A percentile compares a stretch with the other conserved stretches of the same genome.
Conservation (phyloP, 192 early-diverging fungal species). For the Coemansia sp. region DNA sequence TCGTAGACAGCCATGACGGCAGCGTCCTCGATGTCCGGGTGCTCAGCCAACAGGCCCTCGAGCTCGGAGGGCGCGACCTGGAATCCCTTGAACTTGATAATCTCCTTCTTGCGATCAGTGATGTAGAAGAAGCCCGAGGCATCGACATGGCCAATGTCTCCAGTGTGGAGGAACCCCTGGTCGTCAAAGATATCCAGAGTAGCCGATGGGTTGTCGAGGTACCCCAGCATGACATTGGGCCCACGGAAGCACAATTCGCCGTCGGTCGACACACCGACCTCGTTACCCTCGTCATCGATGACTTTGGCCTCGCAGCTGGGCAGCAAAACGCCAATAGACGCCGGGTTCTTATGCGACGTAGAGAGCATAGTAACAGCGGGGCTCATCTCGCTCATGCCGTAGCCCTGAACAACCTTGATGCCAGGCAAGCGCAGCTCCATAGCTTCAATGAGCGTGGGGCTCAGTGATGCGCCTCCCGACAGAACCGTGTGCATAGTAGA, state of each 20-base stretch:
- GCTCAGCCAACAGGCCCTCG: conserved; percentile 69
- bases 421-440: conserved; percentile 50
- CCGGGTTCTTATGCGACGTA: conserved; percentile 30
- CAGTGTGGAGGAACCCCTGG: conserved; percentile 80
- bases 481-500: conserved; percentile 62
- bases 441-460: conserved; percentile 59
- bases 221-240: conserved; percentile 85
- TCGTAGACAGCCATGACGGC: conserved; percentile 69
- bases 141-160: conserved; percentile 75
- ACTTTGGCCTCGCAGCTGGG: conserved; percentile 73
- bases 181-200: conserved; percentile 68
- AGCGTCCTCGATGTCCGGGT: conserved; percentile 68
- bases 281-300: conserved; percentile 67
- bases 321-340: conserved; percentile 69
- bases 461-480: conserved; percentile 79
- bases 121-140: conserved; percentile 63
- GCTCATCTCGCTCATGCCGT: conserved; percentile 69
- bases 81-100: conserved; percentile 86
- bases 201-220: conserved; percentile 75
- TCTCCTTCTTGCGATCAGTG: conserved; percentile 79
- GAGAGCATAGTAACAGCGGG: conserved; percentile 49
- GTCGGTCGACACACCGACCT: conserved; percentile 61
- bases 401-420: conserved; percentile 56
- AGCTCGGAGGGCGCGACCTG: conserved; percentile 85
- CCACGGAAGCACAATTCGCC: conserved; percentile 90